Base-by-base conservation (phyloP, 2,329 filamentous ascomycete genomes). In the Fusarium sublunatum region DNA sequence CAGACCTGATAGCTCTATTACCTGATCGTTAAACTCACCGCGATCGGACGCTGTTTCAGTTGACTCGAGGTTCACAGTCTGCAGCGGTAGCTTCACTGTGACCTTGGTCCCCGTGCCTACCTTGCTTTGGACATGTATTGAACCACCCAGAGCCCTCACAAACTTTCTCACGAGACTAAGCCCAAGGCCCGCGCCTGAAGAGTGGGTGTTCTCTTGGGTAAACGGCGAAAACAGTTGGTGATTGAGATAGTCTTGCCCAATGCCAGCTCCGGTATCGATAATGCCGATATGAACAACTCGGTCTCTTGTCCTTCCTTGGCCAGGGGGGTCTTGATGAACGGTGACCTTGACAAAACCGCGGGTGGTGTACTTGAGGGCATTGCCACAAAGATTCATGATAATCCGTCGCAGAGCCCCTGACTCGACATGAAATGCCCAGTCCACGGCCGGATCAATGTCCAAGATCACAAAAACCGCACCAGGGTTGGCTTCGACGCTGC, bases 251-350 rank as follows among this genome's bases (percentile, higher is more conserved):
- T 89, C 85, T 11, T 83, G 78, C 0, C 82, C 82, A 22, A 91
- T 91, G 2, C 89, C 89, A 43, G 80, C 82, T 2, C 89, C 89
- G 0, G 88, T 88, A 65, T 91, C 89, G 0, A 78, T 77, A 3
- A 91, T 81, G 0, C 79, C 82, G 11, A 88, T 67, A 4, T 64
- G 69, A 12, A 75, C 58, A 4, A 61, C 42, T 28, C 59, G 40
- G 10, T 68, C 55, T 6, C 48, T 46, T 26, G 42, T 9, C 6
- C 26, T 31, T n/a, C 38, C 38, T 22, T 41, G 38, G 5, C 35
- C 19, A 5, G 34, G 32, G 8, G 39, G 50, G 13, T 58, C 56
- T 50, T 73, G 75, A 1, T 53, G 63, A 2, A 75, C 61, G 0
- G 59, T 53, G 1, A 78, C 68, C 10, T 71, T 67, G 34, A 79